phyloP scores from a whole-genome alignment of 345 rosid genomes.

The Camelina laxa region DNA sequence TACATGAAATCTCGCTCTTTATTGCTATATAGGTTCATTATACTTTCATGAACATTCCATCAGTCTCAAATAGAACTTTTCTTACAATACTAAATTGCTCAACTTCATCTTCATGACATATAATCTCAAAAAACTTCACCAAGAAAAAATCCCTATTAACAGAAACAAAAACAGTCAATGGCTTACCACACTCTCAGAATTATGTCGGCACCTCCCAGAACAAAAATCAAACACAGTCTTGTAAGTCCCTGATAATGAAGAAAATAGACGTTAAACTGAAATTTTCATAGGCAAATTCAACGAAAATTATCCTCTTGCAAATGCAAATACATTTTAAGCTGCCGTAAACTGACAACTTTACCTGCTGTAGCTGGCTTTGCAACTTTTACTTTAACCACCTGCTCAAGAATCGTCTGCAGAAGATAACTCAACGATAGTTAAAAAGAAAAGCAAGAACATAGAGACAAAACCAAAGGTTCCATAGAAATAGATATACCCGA shows the following conservation, averaged over 20 bases:
- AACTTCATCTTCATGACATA: slow-evolving; percentile 1
- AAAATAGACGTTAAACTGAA: not conserved
- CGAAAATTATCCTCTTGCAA: not conserved
- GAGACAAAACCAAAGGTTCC: slow-evolving; percentile 22
- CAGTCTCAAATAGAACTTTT: not conserved
- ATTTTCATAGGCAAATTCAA: not conserved
- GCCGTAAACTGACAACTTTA: slow-evolving; percentile 33
- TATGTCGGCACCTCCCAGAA: slow-evolving; percentile 95
- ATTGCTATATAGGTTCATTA: slow-evolving; percentile 1
- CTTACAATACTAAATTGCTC: not conserved
- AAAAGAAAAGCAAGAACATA: slow-evolving; percentile 28
- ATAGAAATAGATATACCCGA: slow-evolving; percentile 48
- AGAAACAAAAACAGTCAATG: slow-evolving; percentile 12
- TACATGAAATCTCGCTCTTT: not conserved
- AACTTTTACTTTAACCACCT: slow-evolving; percentile 63
- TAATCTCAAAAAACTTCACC: slow-evolving; percentile 4
- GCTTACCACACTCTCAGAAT: slow-evolving; percentile 90
- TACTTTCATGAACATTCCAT: slow-evolving; percentile 11
- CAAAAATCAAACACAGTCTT: slow-evolving; percentile 83
- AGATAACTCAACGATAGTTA: slow-evolving; percentile 23
- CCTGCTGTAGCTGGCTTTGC: slow-evolving; percentile 93
- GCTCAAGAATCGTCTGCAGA: slow-evolving; percentile 64
- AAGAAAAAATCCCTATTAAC: not conserved
- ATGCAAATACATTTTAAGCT: slow-evolving; percentile 17
- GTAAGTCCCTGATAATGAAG: slow-evolving; percentile 62